Conservation (phyloP, 306 rosid species). For the Prunus mira region DNA sequence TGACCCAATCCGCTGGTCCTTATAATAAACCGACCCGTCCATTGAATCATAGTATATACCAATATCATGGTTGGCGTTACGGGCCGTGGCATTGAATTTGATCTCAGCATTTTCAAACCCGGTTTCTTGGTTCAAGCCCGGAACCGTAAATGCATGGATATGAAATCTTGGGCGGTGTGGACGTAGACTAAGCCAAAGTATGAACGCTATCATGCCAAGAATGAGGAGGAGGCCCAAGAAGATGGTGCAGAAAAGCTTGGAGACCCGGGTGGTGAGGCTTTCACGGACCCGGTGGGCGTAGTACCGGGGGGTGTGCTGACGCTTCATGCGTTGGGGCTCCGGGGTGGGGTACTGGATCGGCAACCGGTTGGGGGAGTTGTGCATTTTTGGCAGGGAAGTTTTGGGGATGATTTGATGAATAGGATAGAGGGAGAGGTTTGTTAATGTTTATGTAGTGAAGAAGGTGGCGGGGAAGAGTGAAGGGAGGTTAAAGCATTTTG, state of each 20-base stretch:
- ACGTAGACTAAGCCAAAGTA: slow-evolving; percentile 79
- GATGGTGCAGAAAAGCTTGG: slow-evolving; percentile 61
- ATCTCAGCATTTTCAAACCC: slow-evolving; percentile 52
- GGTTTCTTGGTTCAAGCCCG: slow-evolving; percentile 44
- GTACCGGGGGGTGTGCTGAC: slow-evolving; percentile 58
- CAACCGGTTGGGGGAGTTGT: slow-evolving; percentile 19
- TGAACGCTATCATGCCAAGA: slow-evolving; percentile 55
- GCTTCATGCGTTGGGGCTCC: slow-evolving; percentile 35
- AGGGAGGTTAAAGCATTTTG: slow-evolving; percentile 27
- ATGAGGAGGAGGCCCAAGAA: slow-evolving; percentile 55
- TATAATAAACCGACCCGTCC: slow-evolving; percentile 52
- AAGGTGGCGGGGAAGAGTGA: slow-evolving; percentile 20
- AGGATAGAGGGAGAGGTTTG: neutral
- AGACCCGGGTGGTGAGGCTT: slow-evolving; percentile 68
- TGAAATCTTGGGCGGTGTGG: slow-evolving; percentile 85
- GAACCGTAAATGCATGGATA: slow-evolving; percentile 55
- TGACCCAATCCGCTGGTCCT: slow-evolving; percentile 55
- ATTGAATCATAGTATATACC: slow-evolving; percentile 56
- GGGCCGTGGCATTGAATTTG: slow-evolving; percentile 45
- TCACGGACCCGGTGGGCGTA: slow-evolving; percentile 72
- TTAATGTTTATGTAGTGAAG: slow-evolving; percentile 22
- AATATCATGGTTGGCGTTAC: slow-evolving; percentile 71
- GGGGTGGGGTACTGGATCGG: slow-evolving; percentile 34
- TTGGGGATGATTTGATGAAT: slow-evolving; percentile 12
- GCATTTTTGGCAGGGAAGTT: slow-evolving; percentile 25